phyloP scores from a whole-genome alignment of 345 rosid species.

The Kernera saxatilis region DNA sequence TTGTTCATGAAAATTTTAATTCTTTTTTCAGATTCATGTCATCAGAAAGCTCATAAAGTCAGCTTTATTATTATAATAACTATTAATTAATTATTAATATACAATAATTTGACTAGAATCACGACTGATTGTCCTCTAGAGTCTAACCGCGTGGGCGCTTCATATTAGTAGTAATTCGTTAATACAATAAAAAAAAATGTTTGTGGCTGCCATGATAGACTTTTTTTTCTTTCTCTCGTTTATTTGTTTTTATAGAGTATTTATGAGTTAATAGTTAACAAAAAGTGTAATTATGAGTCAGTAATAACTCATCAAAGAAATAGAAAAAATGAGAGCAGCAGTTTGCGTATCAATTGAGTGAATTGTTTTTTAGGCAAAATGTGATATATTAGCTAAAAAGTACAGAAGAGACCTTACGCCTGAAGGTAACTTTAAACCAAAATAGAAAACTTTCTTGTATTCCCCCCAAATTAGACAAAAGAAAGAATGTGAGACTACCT shows the following conservation, averaged over 20 bases:
- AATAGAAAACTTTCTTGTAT: neutral
- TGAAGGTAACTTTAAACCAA: neutral
- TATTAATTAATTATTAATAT: neutral
- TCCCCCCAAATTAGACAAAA: neutral
- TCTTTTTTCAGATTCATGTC: neutral
- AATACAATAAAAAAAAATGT: neutral
- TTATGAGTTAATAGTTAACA: neutral
- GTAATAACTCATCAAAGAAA: too few relatives aligned
- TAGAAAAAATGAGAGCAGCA: too few relatives aligned
- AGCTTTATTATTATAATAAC: neutral
- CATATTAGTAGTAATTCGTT: neutral
- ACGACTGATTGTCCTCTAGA: slow-evolving; percentile 1
- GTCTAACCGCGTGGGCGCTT: neutral
- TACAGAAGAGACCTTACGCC: neutral
- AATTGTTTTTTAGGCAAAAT: neutral
- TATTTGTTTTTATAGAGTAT: neutral
- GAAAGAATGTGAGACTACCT: neutral
- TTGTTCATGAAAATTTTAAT: neutral
- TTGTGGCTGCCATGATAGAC: slow-evolving; percentile 21
- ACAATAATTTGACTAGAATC: slow-evolving; percentile 7
- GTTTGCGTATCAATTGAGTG: neutral
- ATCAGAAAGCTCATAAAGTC: neutral
- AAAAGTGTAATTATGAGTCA: neutral
- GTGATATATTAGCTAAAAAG: neutral
- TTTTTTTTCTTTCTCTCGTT: neutral